These are phyloP conservation scores for Sugiyamaella novakii DNA, from an alignment of 1,139 yeast species.

Conservation along the genomic window DNA sequence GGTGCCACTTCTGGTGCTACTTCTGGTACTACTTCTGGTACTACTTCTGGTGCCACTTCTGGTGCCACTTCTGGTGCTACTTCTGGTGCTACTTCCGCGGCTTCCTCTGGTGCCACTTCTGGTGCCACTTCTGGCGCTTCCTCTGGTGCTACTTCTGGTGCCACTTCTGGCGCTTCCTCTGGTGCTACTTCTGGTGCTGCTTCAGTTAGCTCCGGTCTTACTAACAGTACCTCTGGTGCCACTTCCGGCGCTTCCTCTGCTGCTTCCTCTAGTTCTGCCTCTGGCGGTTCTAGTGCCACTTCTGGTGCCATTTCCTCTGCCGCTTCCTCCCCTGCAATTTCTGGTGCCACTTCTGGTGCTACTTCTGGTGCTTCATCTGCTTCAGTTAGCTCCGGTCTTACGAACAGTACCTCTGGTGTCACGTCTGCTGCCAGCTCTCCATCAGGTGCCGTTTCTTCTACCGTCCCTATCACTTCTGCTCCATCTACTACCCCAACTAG, in stretches of 20 bases:
- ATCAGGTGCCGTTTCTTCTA: not conserved
- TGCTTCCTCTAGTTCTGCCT: not conserved
- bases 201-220: conserved; percentile 3
- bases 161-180: conserved; percentile 10
- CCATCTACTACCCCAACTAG: conserved; percentile 7
- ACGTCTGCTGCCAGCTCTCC: conserved; percentile 6
- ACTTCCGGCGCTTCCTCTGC: conserved; percentile 13
- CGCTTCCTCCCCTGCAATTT: conserved; percentile 2
- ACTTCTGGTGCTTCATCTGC: conserved; percentile 8
- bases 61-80: not conserved
- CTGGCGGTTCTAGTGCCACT: not conserved
- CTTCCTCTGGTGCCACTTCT: too few relatives aligned
- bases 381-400: not conserved
- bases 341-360: conserved; percentile 3
- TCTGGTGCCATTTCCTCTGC: conserved; percentile 9
- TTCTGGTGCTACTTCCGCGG: conserved; percentile 8
- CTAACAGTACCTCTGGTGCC: conserved; percentile 1
- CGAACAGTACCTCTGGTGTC: conserved; percentile 3
- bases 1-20: too few relatives aligned
- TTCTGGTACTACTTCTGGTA: conserved; percentile 4
- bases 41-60: conserved; percentile 9
- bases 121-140: conserved; percentile 5
- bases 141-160: conserved; percentile 5
- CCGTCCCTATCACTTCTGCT: conserved; percentile 7
- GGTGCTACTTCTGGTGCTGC: not conserved